These are phyloP conservation scores for Metschnikowia noctiluminum DNA, from an alignment of 805 yeast species.

Conservation along the genomic window DNA sequence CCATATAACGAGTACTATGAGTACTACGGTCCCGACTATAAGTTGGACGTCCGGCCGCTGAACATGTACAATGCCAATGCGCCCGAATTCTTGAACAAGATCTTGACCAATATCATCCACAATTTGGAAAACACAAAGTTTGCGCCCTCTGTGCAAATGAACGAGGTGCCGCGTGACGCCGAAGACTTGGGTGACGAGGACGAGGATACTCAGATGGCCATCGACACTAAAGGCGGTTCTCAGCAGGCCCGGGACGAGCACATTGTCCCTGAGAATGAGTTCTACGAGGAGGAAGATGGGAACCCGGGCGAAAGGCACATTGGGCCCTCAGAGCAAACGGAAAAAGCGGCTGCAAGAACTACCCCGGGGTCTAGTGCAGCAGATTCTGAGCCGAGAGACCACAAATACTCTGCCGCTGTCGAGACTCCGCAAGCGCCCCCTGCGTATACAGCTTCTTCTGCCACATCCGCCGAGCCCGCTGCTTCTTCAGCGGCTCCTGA, in stretches of 20 bases:
- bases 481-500: no score
- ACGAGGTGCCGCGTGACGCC: slow-evolving; percentile 82
- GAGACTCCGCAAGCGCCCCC: no score
- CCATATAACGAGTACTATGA: slow-evolving; percentile 97
- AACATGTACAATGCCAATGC: slow-evolving; percentile 96
- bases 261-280: slow-evolving; percentile 72
- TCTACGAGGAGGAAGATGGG: slow-evolving; percentile 62
- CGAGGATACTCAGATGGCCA: slow-evolving; percentile 75
- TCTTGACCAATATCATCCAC: slow-evolving; percentile 68
- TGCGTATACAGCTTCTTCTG: no score
- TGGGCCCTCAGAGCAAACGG: slow-evolving; percentile 10
- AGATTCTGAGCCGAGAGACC: no score
- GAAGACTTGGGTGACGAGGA: slow-evolving; percentile 85
- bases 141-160: slow-evolving; percentile 96
- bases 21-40: slow-evolving; percentile 95
- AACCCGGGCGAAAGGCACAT: slow-evolving; percentile 36
- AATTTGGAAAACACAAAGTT: slow-evolving; percentile 87
- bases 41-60: slow-evolving; percentile 89
- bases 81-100: slow-evolving; percentile 85
- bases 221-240: slow-evolving; percentile 90
- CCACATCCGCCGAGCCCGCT: no score
- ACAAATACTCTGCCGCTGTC: no score
- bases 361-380: no score
- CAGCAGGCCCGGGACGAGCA: slow-evolving; percentile 75
- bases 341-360: background rate